Conservation (phyloP, 2,329 filamentous ascomycete genomes). For the Hymenoscyphus albidus region DNA sequence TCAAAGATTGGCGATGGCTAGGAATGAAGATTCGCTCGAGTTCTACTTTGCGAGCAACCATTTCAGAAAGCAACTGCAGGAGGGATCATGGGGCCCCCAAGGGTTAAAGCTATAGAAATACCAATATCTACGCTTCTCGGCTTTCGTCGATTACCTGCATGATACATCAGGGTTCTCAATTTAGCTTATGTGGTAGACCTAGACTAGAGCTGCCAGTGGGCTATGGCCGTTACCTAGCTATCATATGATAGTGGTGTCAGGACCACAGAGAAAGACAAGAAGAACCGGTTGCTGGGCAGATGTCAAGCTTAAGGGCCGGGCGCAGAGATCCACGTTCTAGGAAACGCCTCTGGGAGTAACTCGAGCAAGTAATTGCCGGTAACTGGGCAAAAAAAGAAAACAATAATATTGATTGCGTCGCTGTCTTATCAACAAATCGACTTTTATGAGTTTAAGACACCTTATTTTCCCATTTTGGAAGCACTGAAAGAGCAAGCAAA, state of each 20-base stretch:
- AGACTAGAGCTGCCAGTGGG: neutral
- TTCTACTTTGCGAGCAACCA: neutral
- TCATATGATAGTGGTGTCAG: neutral
- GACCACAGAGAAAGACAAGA: neutral
- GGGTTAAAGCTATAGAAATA: conserved; percentile 20
- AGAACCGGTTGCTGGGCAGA: neutral
- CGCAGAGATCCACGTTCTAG: neutral
- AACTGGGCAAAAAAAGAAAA: neutral
- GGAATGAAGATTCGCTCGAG: neutral
- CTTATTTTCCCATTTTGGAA: neutral
- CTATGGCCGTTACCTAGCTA: neutral
- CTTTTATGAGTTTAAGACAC: neutral
- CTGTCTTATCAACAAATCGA: neutral
- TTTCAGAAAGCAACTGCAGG: conserved; percentile 3
- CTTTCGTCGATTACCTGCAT: neutral
- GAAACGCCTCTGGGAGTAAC: neutral
- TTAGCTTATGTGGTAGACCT: neutral
- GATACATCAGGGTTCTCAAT: neutral
- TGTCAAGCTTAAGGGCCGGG: neutral
- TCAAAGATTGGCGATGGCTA: neutral
- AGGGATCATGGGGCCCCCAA: conserved; percentile 19
- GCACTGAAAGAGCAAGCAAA: neutral
- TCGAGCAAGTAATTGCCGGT: neutral
- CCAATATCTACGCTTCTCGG: conserved; percentile 21
- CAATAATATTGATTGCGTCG: neutral